Evolutionary conservation across 495 filamentous ascomycete genomes (phyloP).

Genomic region (Hyaloscypha bicolor): DNA sequence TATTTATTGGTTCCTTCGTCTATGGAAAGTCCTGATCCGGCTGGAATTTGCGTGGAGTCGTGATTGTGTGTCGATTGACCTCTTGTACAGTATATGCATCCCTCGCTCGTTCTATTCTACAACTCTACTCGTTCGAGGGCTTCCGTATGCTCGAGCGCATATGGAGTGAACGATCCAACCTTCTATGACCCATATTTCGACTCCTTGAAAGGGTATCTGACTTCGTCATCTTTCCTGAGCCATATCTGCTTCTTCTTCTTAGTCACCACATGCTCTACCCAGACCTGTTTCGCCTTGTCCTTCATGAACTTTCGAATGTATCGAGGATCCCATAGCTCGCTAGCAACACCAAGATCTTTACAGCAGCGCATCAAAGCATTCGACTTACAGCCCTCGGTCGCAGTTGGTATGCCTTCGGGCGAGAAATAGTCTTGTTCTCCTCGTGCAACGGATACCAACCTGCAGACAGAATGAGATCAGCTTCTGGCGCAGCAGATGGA

Average conservation of each 20-base stretch:
- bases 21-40: background rate
- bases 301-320: slow-evolving; percentile 76
- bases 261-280: slow-evolving; percentile 77
- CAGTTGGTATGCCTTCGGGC: slow-evolving; percentile 91
- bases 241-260: slow-evolving; percentile 91
- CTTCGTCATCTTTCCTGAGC: slow-evolving; percentile 80
- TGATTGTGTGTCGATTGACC: background rate
- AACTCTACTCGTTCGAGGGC: background rate
- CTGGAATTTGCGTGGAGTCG: background rate
- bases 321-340: slow-evolving; percentile 94
- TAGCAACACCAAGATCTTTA: slow-evolving; percentile 94
- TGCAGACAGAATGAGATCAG: slow-evolving; percentile 36
- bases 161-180: background rate
- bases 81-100: background rate
- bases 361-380: slow-evolving; percentile 97
- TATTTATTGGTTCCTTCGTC: background rate
- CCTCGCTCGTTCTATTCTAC: slow-evolving; percentile 5
- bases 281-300: slow-evolving; percentile 68
- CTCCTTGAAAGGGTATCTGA: slow-evolving; percentile 81
- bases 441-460: slow-evolving; percentile 87
- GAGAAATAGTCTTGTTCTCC: slow-evolving; percentile 96
- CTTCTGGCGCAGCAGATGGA: background rate
- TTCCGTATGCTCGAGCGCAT: background rate
- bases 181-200: slow-evolving; percentile 40
- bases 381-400: slow-evolving; percentile 94